Percentiles rank a stretch among this genome's conserved stretches.
Evolutionary conservation across 2,329 filamentous ascomycete species (phyloP).

Genomic region (Alternaria sp.): DNA sequence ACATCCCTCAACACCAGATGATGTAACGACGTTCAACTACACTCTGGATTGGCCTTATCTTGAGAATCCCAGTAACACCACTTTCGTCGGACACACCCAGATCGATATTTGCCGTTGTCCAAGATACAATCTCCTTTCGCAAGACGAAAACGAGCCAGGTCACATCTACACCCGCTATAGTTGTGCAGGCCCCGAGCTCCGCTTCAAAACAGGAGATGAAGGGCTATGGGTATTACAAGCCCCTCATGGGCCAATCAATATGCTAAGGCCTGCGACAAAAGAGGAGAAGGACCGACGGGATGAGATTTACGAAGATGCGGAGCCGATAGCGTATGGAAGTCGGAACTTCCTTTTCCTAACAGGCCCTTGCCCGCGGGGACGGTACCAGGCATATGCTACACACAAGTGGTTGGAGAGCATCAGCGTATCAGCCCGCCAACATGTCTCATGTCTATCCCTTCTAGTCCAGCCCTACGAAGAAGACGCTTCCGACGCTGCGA

Average conservation of each 20-base stretch:
- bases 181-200: constrained; percentile 36
- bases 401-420: constrained; percentile 33
- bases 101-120: constrained; percentile 41
- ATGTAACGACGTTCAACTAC: constrained; percentile 50
- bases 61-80: constrained; percentile 42
- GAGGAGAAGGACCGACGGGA: constrained; percentile 26
- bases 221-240: constrained; percentile 39
- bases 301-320: constrained; percentile 34
- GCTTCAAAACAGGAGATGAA: constrained; percentile 25
- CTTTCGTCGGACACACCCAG: constrained; percentile 37
- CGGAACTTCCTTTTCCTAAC: constrained; percentile 40
- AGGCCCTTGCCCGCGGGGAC: constrained; percentile 43
- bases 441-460: constrained; percentile 34
- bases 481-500: constrained; percentile 27
- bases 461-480: constrained; percentile 43
- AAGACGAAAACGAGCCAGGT: constrained; percentile 20
- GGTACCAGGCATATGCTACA: constrained; percentile 48
- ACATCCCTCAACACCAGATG: constrained; percentile 44
- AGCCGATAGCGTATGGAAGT: constrained; percentile 37
- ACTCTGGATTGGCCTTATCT: constrained; percentile 38
- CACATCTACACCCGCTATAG: constrained; percentile 45
- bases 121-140: constrained; percentile 13
- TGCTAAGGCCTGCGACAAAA: constrained; percentile 37
- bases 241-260: constrained; percentile 38
- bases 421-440: constrained; percentile 20